A percentile compares a stretch with the other conserved stretches of the same genome.
Conservation (phyloP, 768 basidiomycete species). For the Psilocybe tampanensis region DNA sequence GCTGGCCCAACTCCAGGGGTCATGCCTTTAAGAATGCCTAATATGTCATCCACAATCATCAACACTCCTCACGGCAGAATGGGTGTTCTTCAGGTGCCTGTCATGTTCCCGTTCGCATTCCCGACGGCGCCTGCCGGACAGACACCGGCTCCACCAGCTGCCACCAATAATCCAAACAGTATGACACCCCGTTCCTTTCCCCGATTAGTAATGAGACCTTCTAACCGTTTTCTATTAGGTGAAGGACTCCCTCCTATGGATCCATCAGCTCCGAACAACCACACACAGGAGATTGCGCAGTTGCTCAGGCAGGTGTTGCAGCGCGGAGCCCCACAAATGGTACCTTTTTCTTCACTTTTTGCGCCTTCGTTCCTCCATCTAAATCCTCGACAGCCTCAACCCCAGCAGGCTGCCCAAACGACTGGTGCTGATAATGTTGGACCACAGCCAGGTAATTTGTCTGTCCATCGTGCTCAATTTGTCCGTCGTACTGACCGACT, state of each 20-base stretch:
- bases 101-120: conserved; percentile 11
- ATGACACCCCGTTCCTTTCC: not conserved
- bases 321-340: not conserved
- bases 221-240: not conserved
- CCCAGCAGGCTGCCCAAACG: conserved; percentile 9
- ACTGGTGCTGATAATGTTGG: not conserved
- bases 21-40: conserved; percentile 1
- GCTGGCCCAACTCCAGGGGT: not conserved
- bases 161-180: not conserved
- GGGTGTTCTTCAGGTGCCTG: conserved; percentile 12
- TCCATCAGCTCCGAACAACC: not conserved
- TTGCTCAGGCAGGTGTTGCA: not conserved
- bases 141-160: not conserved
- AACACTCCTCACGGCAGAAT: conserved; percentile 8
- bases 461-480: not conserved
- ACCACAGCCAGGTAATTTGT: not conserved
- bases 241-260: too few species aligned
- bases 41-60: not conserved
- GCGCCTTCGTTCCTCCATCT: not conserved
- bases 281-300: not conserved
- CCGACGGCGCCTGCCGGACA: not conserved
- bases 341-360: conserved; percentile 3
- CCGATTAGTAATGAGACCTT: not conserved
- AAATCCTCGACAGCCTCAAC: conserved; percentile 11
- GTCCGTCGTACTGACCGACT: not conserved